Evolutionary conservation across 129 eudicot genomes (phyloP).

Genomic region (Arctium lappa): DNA sequence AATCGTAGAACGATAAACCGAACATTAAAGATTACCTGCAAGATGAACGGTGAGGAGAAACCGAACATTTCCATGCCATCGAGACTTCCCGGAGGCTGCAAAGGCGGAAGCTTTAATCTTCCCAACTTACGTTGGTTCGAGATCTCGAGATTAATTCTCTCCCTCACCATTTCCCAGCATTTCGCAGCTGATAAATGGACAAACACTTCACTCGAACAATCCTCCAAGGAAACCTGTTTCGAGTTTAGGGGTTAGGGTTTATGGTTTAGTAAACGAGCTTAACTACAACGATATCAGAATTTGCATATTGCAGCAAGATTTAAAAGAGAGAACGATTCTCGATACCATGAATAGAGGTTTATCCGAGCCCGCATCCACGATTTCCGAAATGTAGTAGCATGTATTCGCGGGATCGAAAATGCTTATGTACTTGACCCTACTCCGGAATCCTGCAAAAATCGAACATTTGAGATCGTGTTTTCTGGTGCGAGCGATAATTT

Average conservation of each 20-base stretch:
- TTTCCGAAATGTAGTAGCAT: conserved; percentile 77
- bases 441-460: conserved; percentile 66
- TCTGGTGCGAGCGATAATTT: not conserved
- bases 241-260: not conserved
- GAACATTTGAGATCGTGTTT: not conserved
- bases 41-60: conserved; percentile 72
- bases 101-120: conserved; percentile 59
- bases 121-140: conserved; percentile 68
- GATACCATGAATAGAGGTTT: conserved; percentile 86
- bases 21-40: conserved; percentile 50
- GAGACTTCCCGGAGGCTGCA: conserved; percentile 79
- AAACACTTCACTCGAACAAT: conserved; percentile 66
- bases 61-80: conserved; percentile 98
- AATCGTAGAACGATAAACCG: not conserved
- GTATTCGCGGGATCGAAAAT: conserved; percentile 59
- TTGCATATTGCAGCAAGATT: not conserved
- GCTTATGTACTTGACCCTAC: conserved; percentile 76
- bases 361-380: conserved; percentile 71
- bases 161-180: conserved; percentile 97
- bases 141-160: conserved; percentile 77
- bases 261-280: not conserved
- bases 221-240: conserved; percentile 64
- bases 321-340: not conserved
- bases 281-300: not conserved
- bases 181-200: conserved; percentile 56